Evolutionary conservation across 2,329 filamentous ascomycete species (phyloP), one percentile per base, ranked within the genome.

Genomic region (Cryphonectria japonica): DNA sequence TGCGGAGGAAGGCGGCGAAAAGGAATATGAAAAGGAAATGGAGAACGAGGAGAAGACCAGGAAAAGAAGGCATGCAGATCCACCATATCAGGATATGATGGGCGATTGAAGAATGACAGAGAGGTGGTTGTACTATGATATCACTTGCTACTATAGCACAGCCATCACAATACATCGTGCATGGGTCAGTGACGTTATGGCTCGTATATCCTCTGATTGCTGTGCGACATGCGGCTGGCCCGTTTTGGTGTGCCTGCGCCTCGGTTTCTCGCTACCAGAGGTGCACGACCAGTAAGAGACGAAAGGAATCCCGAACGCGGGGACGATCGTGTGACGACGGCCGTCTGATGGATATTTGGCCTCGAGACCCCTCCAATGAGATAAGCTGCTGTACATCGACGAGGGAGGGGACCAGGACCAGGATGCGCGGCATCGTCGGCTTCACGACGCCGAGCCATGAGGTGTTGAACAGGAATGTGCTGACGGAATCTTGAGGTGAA

Each of bases 311-410:
- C 54, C 54, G 29, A 32, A 7, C 14, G 26, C 26, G 26, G 54
- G 26, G 14, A 32, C 29, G 26, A 34, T 59, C 54, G 54, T 59
- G 16, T 59, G 54, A 59, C 26, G 29, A 29, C 52, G 52, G 26
- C 52, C 6, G 52, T 59, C 54, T 59, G 54, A 59, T 32, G 54
- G 6, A 16, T 19, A 32, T 34, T 5, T 59, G 46, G 19, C 26
- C 26, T 59, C 54, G 26, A 16, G 54, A 32, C 54, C 26, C 52
- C 52, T 59, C 54, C 54, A 59, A 59, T 59, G 54, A 59, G 26
- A 59, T 29, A 13, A 19, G 29, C 26, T 29, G 52, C 26, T 57
- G 26, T 29, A 16, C 14, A 32, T 34, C 8, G 54, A 26, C 0
- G 22, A 2, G 26, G 54, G 11, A 26, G 22, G 52, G n/a, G 19